Percentiles rank a stretch among this genome's conserved stretches.
Evolutionary conservation across 345 rosid genomes (phyloP).

Genomic region (Eucalyptus sp.): DNA sequence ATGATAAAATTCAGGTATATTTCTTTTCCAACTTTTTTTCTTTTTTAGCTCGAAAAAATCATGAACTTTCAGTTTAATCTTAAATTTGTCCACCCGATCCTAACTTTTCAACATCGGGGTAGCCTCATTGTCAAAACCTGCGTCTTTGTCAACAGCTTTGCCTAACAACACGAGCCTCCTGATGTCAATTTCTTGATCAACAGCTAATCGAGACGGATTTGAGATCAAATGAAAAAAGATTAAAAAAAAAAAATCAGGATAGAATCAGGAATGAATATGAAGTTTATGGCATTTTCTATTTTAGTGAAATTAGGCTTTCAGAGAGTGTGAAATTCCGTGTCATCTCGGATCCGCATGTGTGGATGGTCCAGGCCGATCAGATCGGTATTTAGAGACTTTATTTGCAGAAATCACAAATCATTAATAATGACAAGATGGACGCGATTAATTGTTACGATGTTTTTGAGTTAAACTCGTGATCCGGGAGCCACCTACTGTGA

Average conservation of each 20-base stretch:
- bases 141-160: rapidly evolving
- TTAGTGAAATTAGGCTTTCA: background rate
- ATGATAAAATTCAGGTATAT: rapidly evolving
- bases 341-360: background rate
- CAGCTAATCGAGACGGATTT: rapidly evolving
- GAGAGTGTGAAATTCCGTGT: too few species aligned
- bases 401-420: background rate
- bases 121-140: rapidly evolving
- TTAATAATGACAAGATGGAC: too few species aligned
- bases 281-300: background rate
- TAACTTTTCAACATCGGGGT: rapidly evolving
- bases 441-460: background rate
- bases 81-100: rapidly evolving
- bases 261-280: rapidly evolving
- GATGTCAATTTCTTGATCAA: background rate
- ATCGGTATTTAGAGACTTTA: background rate
- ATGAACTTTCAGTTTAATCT: background rate
- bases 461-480: background rate
- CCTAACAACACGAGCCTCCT: background rate
- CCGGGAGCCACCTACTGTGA: background rate
- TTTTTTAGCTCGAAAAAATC: background rate
- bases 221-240: rapidly evolving
- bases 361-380: rapidly evolving
- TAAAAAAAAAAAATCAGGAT: background rate
- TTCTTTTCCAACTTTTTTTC: rapidly evolving